Percentiles rank a stretch among this genome's conserved stretches.
Conservation (phyloP, 768 basidiomycete genomes). For the Gelatoporia subvermispora region DNA sequence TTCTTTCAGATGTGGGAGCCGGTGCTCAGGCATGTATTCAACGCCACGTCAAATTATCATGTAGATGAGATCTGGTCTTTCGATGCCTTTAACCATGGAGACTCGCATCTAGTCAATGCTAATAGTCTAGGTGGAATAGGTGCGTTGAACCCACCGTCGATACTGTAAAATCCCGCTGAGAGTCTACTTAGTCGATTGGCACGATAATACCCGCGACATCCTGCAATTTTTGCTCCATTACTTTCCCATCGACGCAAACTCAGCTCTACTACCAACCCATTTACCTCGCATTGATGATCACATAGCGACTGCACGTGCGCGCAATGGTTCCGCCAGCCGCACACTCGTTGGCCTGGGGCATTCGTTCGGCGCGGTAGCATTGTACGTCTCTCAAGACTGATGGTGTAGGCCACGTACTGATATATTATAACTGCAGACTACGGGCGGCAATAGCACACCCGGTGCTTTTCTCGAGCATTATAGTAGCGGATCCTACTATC, state of each 20-base stretch:
- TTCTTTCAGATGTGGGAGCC: slow-evolving; percentile 72
- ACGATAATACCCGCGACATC: slow-evolving; percentile 72
- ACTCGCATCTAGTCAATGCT: slow-evolving; percentile 67
- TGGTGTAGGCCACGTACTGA: no score
- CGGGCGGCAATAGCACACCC: no score
- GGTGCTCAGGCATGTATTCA: slow-evolving; percentile 48
- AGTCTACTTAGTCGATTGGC: slow-evolving; percentile 62
- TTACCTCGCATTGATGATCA: slow-evolving; percentile 41
- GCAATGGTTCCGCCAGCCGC: slow-evolving; percentile 45
- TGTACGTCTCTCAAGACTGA: no score
- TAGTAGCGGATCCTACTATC: no score
- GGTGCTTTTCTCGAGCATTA: no score
- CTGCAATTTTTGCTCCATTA: slow-evolving; percentile 67
- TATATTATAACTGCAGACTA: no score
- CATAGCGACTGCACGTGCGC: slow-evolving; percentile 37
- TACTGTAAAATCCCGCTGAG: background rate
- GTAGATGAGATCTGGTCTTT: slow-evolving; percentile 71
- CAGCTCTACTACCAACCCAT: slow-evolving; percentile 43
- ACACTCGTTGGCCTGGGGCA: slow-evolving; percentile 71
- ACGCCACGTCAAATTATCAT: slow-evolving; percentile 34
- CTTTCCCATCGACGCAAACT: slow-evolving; percentile 39
- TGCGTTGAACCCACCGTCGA: slow-evolving; percentile 27
- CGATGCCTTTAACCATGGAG: slow-evolving; percentile 83
- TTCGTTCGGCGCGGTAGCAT: slow-evolving; percentile 84
- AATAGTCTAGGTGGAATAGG: slow-evolving; percentile 52